Base-by-base conservation (phyloP, 2,329 filamentous ascomycete species). In the Talaromyces atroroseus region DNA sequence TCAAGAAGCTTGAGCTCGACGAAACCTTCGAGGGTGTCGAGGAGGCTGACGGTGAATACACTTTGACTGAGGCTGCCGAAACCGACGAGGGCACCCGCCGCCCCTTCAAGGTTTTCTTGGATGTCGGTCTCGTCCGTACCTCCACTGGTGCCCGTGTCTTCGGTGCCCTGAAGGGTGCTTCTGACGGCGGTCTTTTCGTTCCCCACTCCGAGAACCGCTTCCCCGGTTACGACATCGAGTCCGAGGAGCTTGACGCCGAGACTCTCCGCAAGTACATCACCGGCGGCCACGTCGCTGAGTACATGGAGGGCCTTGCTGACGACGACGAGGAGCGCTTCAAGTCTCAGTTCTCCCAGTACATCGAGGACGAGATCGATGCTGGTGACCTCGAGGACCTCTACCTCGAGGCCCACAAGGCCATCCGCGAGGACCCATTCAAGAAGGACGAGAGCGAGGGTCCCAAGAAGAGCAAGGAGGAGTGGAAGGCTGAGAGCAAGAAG, bases 241-340 rank as follows among this genome's bases (percentile, higher is more conserved):
- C 81, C 78, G 92, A 99, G 88, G 92, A 97, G 85, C 90, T 99
- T 71, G 94, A 99, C 71, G 85, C 91, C 71, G 94, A 99, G 78
- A 88, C 85, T 67, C 90, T 99, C 75, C 91, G 92, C 85, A 95
- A 92, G 84, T 99, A 99, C 88, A 99, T 99, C 84, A 92, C 90
- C 79, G 94, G 84, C 74, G 92, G 94, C 62, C 94, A 99, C 86
- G 90, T 99, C 65, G 92, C 92, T 68, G 94, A 99, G 86, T 99
- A 99, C 87, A 99, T 99, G 94, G 94, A 99, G 88, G 94, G 88
- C 59, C 89, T 99, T 65, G 94, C 94, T 80, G 94, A 99, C 72
- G 94, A 99, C 76, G 94, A 99, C 75, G 94, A 99, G 89, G 94
- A 99, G 86, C 92, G 94, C 76, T 99, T 90, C 90, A 92, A 92